Base-by-base conservation (phyloP, 352 stramenopile species). In the Pythium plurisporium region DNA sequence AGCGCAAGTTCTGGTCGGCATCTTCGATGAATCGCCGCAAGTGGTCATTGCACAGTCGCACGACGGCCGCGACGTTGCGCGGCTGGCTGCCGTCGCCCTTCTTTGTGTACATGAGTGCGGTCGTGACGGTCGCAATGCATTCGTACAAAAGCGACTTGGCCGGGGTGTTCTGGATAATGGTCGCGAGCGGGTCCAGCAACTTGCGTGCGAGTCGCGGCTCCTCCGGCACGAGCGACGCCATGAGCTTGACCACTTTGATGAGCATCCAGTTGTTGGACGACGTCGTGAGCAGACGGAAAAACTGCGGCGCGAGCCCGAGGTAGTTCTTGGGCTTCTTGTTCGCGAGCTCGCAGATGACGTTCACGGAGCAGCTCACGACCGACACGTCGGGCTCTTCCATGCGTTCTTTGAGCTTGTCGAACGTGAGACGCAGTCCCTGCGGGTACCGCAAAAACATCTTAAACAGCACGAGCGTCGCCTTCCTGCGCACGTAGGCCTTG, bases 181-280 rank as follows among this genome's bases (percentile, higher is more conserved):
- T 97, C 9, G 96, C 90, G 22, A 99, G 70, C 22, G 97, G 97
- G 48, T 99, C 97, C 31, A 99, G 74, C 29, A 99, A 65, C 67
- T 99, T 99, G 25, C 97, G 82, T 2, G 97, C 97, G 25, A 99
- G 76, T 15, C 97, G 82, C 15, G 97, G 97, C 73, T 99, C 97
- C 65, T 99, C 94, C 0, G 95, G 88, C 31, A 99, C 96, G 14
- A 99, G 74, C 26, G 89, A 96, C 25, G 94, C 94, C 59, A 99
- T 74, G 38, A 99, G 85, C 76, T 99, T 99, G 46, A 99, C 96
- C 8, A 99, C 96, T 75, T 99, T 99, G 79, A 99, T 99, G 50
- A 99, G 87, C 96, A 99, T 99, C 97, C 97, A 99, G 76, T 99
- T 99, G 76, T 99, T 99, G 57, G 87, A 97, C 9, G 87, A 97